Conservation (phyloP, 1,284 basidiomycete species). For the Coriolopsis trogii region DNA sequence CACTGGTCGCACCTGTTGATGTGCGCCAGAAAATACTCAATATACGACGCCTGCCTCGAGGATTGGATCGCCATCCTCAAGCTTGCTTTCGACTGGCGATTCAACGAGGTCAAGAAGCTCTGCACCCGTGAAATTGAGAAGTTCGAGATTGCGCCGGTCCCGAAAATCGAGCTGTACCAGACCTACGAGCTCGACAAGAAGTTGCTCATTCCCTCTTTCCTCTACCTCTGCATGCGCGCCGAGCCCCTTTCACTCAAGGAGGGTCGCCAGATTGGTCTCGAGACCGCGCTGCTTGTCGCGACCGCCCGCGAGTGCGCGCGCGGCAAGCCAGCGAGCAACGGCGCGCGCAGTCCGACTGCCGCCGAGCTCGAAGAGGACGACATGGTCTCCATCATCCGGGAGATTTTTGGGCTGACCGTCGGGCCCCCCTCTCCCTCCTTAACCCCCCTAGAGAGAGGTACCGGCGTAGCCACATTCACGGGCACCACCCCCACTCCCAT, state of each 20-base stretch:
- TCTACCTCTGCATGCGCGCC: constrained; percentile 54
- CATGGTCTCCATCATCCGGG: constrained; percentile 38
- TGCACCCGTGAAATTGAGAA: constrained; percentile 65
- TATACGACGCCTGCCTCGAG: constrained; percentile 53
- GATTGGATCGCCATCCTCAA: constrained; percentile 63
- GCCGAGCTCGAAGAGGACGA: constrained; percentile 40
- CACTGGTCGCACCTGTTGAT: not conserved
- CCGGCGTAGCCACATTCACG: constrained; percentile 22
- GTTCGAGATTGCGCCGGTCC: constrained; percentile 58
- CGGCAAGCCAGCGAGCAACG: constrained; percentile 39
- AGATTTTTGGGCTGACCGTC: constrained; percentile 35
- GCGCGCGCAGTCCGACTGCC: constrained; percentile 40
- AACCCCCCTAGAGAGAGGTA: constrained; percentile 28
- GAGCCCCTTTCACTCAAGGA: constrained; percentile 60
- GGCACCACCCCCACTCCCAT: constrained; percentile 15
- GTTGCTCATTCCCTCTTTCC: constrained; percentile 59
- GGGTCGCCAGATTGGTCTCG: constrained; percentile 58
- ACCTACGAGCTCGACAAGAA: constrained; percentile 53
- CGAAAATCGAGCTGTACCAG: constrained; percentile 61
- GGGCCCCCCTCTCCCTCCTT: constrained; percentile 33
- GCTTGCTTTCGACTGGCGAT: constrained; percentile 62
- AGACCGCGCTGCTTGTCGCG: constrained; percentile 60
- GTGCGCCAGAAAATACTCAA: constrained; percentile 50
- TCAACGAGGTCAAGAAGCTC: constrained; percentile 59
- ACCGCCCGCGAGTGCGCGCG: constrained; percentile 58